Percentiles rank a stretch among this genome's conserved stretches.
Conservation (phyloP, 2,329 filamentous ascomycete species). For the Apiospora phragmitis region DNA sequence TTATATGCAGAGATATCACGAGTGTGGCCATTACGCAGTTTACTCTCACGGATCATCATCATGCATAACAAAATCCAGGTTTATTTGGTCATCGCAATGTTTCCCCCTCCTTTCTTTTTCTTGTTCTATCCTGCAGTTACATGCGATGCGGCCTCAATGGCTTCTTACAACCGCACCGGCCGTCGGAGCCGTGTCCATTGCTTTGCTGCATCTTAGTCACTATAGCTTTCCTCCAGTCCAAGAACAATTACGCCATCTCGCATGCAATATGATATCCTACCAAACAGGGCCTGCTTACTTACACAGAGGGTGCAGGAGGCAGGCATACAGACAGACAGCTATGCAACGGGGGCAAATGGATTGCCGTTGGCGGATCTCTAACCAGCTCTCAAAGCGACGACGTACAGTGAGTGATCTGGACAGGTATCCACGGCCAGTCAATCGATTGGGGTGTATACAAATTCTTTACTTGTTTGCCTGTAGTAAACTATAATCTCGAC, state of each 20-base stretch:
- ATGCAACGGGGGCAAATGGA: not conserved
- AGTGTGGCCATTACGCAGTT: not conserved
- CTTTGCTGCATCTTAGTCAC: not conserved
- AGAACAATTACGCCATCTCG: not conserved
- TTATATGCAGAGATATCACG: not conserved
- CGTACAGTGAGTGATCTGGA: not conserved
- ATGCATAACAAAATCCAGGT: not conserved
- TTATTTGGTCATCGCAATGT: not conserved
- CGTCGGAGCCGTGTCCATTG: not conserved
- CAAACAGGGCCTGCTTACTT: not conserved
- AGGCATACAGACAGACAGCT: no score
- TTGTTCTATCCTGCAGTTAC: not conserved
- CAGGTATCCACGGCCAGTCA: not conserved
- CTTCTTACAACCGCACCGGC: not conserved
- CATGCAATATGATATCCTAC: not conserved
- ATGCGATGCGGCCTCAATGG: not conserved
- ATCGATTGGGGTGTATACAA: not conserved
- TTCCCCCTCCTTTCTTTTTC: not conserved
- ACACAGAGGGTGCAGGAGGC: no score
- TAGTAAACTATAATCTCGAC: not conserved
- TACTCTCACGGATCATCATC: not conserved
- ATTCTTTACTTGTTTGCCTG: slow-evolving; percentile 1
- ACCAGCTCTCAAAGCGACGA: not conserved
- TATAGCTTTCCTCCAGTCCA: not conserved
- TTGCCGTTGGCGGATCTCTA: not conserved